Percentiles rank a stretch among this genome's conserved stretches.
phyloP scores from a whole-genome alignment of 495 filamentous ascomycete species.

The Rusavskia elegans region DNA sequence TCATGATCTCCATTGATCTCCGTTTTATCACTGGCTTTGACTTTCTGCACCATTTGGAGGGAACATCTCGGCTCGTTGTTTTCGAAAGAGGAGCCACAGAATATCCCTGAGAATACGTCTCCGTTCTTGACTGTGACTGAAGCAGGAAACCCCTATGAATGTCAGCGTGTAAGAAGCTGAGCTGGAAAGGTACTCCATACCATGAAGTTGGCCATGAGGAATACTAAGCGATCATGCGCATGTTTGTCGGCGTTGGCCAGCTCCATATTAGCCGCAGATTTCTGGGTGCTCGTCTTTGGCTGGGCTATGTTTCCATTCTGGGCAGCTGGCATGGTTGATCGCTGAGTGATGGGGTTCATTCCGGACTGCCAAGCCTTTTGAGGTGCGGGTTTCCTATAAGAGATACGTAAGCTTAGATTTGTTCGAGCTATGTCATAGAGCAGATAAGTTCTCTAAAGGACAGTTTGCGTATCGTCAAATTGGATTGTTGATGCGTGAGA shows the following conservation, averaged over 20 bases:
- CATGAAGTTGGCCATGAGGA: slow-evolving; percentile 43
- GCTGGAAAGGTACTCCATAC: slow-evolving; percentile 25
- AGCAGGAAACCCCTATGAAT: slow-evolving; percentile 45
- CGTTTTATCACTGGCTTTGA: slow-evolving; percentile 30
- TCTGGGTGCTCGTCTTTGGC: slow-evolving; percentile 26
- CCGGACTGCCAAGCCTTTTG: slow-evolving; percentile 49
- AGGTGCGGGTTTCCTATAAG: slow-evolving; percentile 19
- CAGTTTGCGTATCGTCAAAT: not conserved
- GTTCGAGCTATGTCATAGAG: too few species aligned
- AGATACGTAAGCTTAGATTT: too few species aligned
- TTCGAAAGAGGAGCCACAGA: slow-evolving; percentile 43
- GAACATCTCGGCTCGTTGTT: slow-evolving; percentile 43
- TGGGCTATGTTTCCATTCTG: slow-evolving; percentile 37
- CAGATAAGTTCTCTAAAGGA: not conserved
- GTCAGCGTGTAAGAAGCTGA: slow-evolving; percentile 3
- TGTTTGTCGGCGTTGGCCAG: slow-evolving; percentile 43
- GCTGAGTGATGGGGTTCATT: slow-evolving; percentile 50
- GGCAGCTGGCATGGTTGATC: slow-evolving; percentile 27
- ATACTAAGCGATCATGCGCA: slow-evolving; percentile 48
- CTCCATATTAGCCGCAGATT: slow-evolving; percentile 26
- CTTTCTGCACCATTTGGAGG: slow-evolving; percentile 71
- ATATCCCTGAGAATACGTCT: slow-evolving; percentile 59
- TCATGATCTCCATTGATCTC: slow-evolving; percentile 41
- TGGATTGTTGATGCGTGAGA: too few species aligned
- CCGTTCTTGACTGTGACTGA: slow-evolving; percentile 53